These are phyloP conservation scores for Colletotrichum karsti DNA, from an alignment of 2,329 filamentous ascomycete genomes.

Conservation along the genomic window DNA sequence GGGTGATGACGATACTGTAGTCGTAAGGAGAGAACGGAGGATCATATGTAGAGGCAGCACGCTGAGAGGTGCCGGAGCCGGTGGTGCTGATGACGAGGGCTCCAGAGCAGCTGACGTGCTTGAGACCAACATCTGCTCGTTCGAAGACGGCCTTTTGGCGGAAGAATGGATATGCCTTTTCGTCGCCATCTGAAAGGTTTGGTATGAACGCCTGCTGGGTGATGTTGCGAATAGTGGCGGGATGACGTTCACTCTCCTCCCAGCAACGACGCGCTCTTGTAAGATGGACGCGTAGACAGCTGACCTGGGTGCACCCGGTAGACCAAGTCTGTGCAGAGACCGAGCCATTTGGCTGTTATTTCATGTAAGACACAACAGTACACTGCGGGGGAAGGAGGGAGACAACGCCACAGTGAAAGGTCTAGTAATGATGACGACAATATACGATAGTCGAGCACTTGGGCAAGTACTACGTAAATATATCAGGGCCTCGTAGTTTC, in stretches of 20 bases:
- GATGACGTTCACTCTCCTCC: neutral
- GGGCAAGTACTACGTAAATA: too few relatives aligned
- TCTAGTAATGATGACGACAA: neutral
- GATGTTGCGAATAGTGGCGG: neutral
- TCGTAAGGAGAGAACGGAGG: conserved; percentile 75
- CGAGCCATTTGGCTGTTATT: conserved; percentile 1
- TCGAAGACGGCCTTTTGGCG: conserved; percentile 31
- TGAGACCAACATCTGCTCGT: conserved; percentile 26
- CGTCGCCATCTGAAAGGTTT: conserved; percentile 22
- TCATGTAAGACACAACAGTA: neutral
- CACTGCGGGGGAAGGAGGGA: neutral
- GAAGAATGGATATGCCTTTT: conserved; percentile 37
- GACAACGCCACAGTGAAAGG: neutral
- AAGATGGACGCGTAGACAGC: neutral
- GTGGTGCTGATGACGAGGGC: neutral
- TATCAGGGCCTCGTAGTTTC: too few relatives aligned
- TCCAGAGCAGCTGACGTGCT: neutral
- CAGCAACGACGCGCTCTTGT: neutral
- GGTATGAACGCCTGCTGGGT: rapidly evolving
- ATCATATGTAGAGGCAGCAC: conserved; percentile 73
- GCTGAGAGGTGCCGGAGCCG: conserved; percentile 58
- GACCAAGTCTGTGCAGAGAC: neutral
- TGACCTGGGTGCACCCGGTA: neutral
- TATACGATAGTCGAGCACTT: too few relatives aligned
- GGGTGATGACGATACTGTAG: conserved; percentile 74